Conservation (phyloP, 257 asterid species). For the Datura wrightii region DNA sequence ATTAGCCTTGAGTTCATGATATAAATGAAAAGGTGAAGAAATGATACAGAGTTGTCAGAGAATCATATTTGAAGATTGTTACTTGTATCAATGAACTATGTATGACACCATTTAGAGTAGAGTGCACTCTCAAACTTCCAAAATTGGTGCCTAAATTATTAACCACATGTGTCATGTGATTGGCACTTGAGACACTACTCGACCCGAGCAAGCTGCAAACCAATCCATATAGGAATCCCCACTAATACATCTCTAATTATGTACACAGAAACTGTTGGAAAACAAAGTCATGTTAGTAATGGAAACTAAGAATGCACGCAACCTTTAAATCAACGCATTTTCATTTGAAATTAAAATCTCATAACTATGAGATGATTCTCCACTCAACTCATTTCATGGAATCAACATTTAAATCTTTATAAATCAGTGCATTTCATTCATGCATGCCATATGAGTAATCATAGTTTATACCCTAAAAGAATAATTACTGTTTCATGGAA, state of each 20-base stretch:
- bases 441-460: not conserved
- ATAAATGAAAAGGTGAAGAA: not conserved
- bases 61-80: not conserved
- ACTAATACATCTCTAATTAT: too few relatives aligned
- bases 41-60: not conserved
- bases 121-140: not conserved
- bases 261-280: too few relatives aligned
- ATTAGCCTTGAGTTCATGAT: not conserved
- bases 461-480: too few relatives aligned
- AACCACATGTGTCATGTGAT: not conserved
- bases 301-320: not conserved
- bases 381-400: not conserved
- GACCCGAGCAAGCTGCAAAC: too few relatives aligned
- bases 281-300: not conserved
- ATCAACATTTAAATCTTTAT: not conserved
- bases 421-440: not conserved
- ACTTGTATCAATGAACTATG: not conserved
- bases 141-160: not conserved
- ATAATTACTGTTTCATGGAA: too few relatives aligned
- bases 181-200: too few relatives aligned
- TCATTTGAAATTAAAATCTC: too few relatives aligned
- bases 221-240: too few relatives aligned
- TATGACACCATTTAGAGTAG: not conserved
- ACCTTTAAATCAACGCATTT: not conserved
- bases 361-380: not conserved